Base-by-base conservation (phyloP, 2,329 filamentous ascomycete species). In the Colletotrichum sp. region DNA sequence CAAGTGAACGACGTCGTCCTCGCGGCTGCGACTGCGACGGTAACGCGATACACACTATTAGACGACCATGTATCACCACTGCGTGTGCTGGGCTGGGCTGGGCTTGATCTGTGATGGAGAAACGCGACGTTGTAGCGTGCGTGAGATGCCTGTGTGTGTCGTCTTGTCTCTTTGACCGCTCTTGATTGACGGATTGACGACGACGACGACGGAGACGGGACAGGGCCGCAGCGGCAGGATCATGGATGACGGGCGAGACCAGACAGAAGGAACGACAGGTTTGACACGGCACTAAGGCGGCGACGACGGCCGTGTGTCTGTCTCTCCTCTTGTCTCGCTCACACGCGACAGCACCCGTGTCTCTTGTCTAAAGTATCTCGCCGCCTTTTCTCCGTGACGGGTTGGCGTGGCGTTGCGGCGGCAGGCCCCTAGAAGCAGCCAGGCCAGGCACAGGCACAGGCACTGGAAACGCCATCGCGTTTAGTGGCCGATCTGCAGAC, bases 401-500 rank as follows among this genome's bases (percentile, higher is more conserved):
- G 38, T 2, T 43, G 38, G 38, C 16, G 38, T 43, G 16, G 38
- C 38, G 38, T 43, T 43, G 16, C 38, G 38, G 38, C 38, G 38
- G 38, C 38, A 43, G 38, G 38, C 38, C 38, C 38, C 38, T 43
- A 43, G 38, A 43, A 43, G 38, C 38, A 43, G 38, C 2, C 36
- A 18, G 16, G 34, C 4, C 28, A 16, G 10, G 30, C 32, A 32
- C 15, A 60, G 8, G 26, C 26, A 30, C 60, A 63, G 8, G 21
- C 60, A 52, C 38, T 38, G 67, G 60, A 61, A 66, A 61, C 67
- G 67, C 67, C 67, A 69, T 61, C 67, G 70, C 70, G 69, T 72
- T 8, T 75, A 75, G 73, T 65, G 69, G 57, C 69, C n/a, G 73
- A 75, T 75, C 73, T 72, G 57, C 70, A 38, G 64, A 48, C 18